Evolutionary conservation across 768 basidiomycete species (phyloP), one percentile per base, ranked within the genome.

Genomic region (Podaxis carcinomalis): DNA sequence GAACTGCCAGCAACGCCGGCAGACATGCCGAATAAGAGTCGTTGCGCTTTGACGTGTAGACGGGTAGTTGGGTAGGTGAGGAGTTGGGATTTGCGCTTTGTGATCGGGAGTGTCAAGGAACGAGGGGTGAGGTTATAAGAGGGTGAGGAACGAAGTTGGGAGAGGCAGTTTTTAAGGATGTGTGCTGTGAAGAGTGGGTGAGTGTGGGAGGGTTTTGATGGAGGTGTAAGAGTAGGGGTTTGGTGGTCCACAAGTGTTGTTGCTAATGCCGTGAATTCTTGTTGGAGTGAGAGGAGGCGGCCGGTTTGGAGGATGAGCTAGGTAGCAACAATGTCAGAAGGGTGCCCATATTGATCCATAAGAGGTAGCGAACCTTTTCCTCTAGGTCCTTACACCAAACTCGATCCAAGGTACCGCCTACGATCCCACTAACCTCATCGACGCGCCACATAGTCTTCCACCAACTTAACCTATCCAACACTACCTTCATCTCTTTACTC

Each of bases 241-340:
- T 54, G 52, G 35, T 27, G 35, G 25, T 36, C 19, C 39, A 55
- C 59, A 16, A 86, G 73, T 2, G 61, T 49, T 35, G 78, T 76
- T 11, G 80, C 78, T 13, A 77, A 74, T 47, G 67, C 64, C 2
- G 79, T 74, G 21, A 85, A 68, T 2, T 74, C 66, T 13, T 73
- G 64, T 69, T 87, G 88, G 11, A 80, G 67, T 7, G 67, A 70
- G 10, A 79, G 71, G 10, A 92, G 75, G 25, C 80, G 76, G 13
- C 90, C 90, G 1, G 86, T 80, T 57, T 89, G 83, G 52, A 86
- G 78, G 40, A 86, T 77, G 39, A 92, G 77, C 89, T 91, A 58
- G n/a, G 52, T 56, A 32, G 13, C 39, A 39, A 42, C 21, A 35
- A 40, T 16, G 27, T 50, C 25, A 13, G 27, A 16, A n/a, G 13